These are phyloP conservation scores for Metarhizium robertsii DNA, from an alignment of 2,329 filamentous ascomycete genomes.

Conservation along the genomic window DNA sequence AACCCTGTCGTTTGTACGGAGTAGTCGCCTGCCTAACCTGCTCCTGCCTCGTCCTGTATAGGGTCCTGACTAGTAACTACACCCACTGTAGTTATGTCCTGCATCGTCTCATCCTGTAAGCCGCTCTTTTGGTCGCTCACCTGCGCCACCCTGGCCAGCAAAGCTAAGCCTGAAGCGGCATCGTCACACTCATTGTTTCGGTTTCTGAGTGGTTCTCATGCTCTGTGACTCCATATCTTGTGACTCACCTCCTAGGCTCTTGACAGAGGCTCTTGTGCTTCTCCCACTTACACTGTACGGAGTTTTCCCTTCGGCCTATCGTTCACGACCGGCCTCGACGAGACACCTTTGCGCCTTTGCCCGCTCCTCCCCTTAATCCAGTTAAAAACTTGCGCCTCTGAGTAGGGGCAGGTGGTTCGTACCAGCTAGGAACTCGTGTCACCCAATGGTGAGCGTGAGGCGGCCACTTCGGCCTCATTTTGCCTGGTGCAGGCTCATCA, in stretches of 20 bases:
- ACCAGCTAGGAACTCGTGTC: background rate
- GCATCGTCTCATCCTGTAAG: background rate
- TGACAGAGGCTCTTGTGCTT: background rate
- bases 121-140: background rate
- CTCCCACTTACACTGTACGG: background rate
- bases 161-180: slow-evolving; percentile 5
- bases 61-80: no score
- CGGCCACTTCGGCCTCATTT: background rate
- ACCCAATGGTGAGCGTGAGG: background rate
- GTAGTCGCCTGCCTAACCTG: no score
- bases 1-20: background rate
- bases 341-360: background rate
- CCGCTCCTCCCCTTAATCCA: background rate
- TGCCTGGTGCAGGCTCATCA: background rate
- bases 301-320: background rate
- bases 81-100: no score
- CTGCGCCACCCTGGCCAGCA: slow-evolving; percentile 3
- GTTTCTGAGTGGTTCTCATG: slow-evolving; percentile 1
- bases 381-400: background rate
- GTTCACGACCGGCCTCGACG: background rate
- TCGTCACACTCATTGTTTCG: slow-evolving; percentile 3
- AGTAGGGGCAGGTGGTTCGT: background rate
- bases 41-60: no score
- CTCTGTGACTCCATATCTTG: slow-evolving; percentile 4
- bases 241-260: slow-evolving; percentile 6